Evolutionary conservation across 116 monocot genomes (phyloP), one percentile per base, ranked within the genome.

Genomic region (Dioscorea cayenensis): DNA sequence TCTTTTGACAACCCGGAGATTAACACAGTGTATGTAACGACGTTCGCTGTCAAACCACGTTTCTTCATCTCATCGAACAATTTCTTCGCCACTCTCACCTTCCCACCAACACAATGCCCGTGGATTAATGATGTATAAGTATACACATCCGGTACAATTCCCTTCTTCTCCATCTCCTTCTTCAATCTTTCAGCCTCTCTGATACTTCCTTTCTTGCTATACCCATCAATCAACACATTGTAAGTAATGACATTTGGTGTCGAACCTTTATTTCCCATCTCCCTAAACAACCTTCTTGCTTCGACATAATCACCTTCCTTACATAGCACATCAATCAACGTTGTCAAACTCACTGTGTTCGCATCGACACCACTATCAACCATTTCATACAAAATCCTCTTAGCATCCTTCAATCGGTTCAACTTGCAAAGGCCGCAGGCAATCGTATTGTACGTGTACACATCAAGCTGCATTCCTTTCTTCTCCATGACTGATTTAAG

Each of bases 221-320:
- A 92, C 28, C 87, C 95, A 85, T 87, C 75, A 20, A 95, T 92
- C 80, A 95, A 75, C 9, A 84, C 81, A 77, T 92, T 92, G 64
- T 92, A 95, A 21, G 73, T 90, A 14, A 87, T 72, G 29, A 66
- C 60, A 64, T 70, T 87, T 4, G 87, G 87, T 6, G 65, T 68
- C 14, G 72, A 37, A 28, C 92, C 95, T 61, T 74, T 77, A 9
- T 36, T 74, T 25, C 59, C 75, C 92, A 92, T 92, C 65, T 88
- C 87, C 17, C 73, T 25, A 19, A 96, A 79, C 64, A 86, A 9
- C 51, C 86, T 80, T 65, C 81, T 78, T 7, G 86, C 86, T 49
- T 81, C 90, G 2, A 75, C 79, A 71, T 83, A 60, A 62, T 84
- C 74, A 23, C 86, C 90, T 79, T 79, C 81, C 38, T 84, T 86